These are phyloP conservation scores for Sanghuangporus weigelae DNA, from an alignment of 1,284 basidiomycete genomes.

Conservation along the genomic window DNA sequence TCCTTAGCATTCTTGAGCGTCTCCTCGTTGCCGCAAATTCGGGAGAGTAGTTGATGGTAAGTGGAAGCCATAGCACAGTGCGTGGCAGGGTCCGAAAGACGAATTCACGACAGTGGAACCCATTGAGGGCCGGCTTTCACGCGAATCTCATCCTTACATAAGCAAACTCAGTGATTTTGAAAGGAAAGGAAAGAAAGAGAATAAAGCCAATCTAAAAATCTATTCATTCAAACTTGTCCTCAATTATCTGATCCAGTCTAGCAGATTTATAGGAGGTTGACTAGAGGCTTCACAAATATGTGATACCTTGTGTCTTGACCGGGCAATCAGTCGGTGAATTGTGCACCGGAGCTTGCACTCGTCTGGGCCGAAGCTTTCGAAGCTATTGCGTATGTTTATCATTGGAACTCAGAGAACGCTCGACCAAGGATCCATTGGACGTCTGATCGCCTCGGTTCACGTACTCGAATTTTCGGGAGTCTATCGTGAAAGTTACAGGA, in stretches of 20 bases:
- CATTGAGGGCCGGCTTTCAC: constrained; percentile 7
- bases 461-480: constrained; percentile 67
- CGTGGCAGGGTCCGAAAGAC: neutral
- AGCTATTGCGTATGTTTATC: no score
- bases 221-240: no score
- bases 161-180: neutral
- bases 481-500: constrained; percentile 78
- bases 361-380: no score
- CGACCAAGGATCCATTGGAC: neutral
- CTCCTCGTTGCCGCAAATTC: constrained; percentile 21
- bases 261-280: no score
- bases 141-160: neutral
- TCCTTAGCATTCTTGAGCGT: constrained; percentile 24
- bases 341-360: no score
- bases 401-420: no score
- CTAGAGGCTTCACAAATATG: no score
- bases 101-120: neutral
- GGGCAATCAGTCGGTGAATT: no score
- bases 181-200: no score
- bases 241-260: no score
- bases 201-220: neutral
- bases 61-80: neutral
- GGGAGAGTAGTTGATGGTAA: constrained; percentile 18
- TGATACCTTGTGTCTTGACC: no score
- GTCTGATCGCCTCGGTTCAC: constrained; percentile 20